Evolutionary conservation across 2,329 filamentous ascomycete species (phyloP).

Genomic region (Sclerotinia sclerotiorum): DNA sequence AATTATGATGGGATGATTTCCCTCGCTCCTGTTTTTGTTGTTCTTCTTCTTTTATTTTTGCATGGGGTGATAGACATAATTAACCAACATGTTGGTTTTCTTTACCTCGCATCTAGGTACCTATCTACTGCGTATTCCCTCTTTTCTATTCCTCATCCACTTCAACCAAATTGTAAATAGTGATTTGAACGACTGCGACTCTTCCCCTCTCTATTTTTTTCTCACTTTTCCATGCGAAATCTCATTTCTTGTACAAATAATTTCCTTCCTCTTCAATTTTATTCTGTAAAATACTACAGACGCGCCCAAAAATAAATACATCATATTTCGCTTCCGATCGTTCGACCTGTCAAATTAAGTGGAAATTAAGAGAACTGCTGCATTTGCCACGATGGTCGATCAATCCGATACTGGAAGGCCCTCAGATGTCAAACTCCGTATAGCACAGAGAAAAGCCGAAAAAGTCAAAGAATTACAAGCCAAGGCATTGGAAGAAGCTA

Average conservation of each 20-base stretch:
- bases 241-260: background rate
- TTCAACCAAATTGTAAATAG: background rate
- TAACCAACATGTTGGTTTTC: background rate
- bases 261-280: background rate
- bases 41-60: too few species aligned
- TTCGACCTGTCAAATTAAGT: background rate
- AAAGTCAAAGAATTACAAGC: background rate
- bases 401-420: background rate
- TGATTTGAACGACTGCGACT: background rate
- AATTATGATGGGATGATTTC: background rate
- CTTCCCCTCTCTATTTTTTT: background rate
- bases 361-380: background rate
- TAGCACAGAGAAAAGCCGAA: background rate
- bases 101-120: too few species aligned
- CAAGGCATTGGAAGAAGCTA: background rate
- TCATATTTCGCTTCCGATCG: background rate
- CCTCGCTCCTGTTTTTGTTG: too few species aligned
- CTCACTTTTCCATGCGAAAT: background rate
- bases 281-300: background rate
- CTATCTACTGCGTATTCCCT: too few species aligned
- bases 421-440: background rate
- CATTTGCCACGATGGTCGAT: background rate
- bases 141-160: too few species aligned
- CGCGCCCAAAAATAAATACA: background rate
- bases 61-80: too few species aligned